Base-by-base conservation (phyloP, 208 protist species). In the Kentomonas sorsogonicus region DNA sequence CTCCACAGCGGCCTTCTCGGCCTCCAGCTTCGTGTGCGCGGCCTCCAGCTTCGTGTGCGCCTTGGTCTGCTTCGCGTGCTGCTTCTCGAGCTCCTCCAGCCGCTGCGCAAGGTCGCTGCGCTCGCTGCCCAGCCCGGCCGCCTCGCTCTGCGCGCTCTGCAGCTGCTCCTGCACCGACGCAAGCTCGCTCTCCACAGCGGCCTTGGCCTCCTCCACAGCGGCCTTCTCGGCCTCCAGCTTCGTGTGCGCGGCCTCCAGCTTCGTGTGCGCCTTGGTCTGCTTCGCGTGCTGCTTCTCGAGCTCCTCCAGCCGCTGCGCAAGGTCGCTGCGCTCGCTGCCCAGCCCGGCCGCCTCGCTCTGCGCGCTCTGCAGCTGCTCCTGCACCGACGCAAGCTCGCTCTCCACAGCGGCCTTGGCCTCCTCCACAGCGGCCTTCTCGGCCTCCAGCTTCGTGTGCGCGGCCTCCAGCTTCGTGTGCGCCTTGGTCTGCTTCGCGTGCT, bases 151-250 rank as follows among this genome's bases (percentile, higher is more conserved):
- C 46, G 68, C 55, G 38, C 34, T 45, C 4, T 38, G 27, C 1
- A 39, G 41, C 6, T 64, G 52, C 11, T 66, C 60, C 38, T 41
- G 13, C 38, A 41, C 20, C 52, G 38, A 29, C 20, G 50, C 47
- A n/a, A 54, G 41, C 27, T 44, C 33, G 4, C 29, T 39, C 29
- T 59, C 9, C n/a, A 59, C 29, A 9, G 39, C 9, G 23, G 25
- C n/a, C 11, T 11, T n/a, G 31, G 6, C 4, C 2, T 60, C 51
- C 5, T 56, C 43, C 22, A 48, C 7, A 22, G 61, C 31, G 9
- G 66, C 53, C 33, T 46, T 13, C 48, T 65, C 54, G 15, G 46
- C 53, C 54, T 69, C 72, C 9, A 66, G 47, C n/a, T n/a, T n/a
- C n/a, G n/a, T n/a, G 10, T 65, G 33, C 22, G 50, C 59, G 18